A percentile compares a stretch with the other conserved stretches of the same genome.
Evolutionary conservation across 805 yeast species (phyloP).

Genomic region (Yamadazyma olivae): DNA sequence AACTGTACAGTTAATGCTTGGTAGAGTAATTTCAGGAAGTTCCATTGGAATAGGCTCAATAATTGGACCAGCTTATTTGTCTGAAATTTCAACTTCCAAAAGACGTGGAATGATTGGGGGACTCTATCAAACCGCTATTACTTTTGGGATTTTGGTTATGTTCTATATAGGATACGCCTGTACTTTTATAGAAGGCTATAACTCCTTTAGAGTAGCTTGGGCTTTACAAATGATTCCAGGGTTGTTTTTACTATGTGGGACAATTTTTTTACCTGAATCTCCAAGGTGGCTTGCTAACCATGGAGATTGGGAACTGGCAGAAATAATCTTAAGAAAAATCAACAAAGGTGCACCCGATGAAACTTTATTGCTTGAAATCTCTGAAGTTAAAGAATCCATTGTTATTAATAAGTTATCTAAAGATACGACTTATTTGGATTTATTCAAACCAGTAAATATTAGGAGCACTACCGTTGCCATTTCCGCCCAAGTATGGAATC

Average conservation of each 20-base stretch:
- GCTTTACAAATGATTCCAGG: conserved; percentile 39
- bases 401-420: conserved; percentile 46
- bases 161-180: conserved; percentile 55
- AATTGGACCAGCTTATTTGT: conserved; percentile 63
- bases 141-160: conserved; percentile 62
- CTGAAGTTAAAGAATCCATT: conserved; percentile 45
- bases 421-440: conserved; percentile 40
- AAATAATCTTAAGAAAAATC: conserved; percentile 35
- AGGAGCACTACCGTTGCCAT: conserved; percentile 48
- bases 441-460: conserved; percentile 46
- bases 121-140: conserved; percentile 59
- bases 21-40: conserved; percentile 59
- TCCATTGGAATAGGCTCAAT: conserved; percentile 68
- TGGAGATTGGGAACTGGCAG: conserved; percentile 45
- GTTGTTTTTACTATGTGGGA: conserved; percentile 28
- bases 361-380: conserved; percentile 48
- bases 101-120: conserved; percentile 63
- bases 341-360: conserved; percentile 43
- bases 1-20: conserved; percentile 44
- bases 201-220: conserved; percentile 41
- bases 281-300: conserved; percentile 49
- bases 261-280: conserved; percentile 42
- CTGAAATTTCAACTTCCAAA: conserved; percentile 61
- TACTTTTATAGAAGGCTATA: conserved; percentile 41
- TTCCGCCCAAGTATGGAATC: conserved; percentile 55